Evolutionary conservation across 108 stramenopile genomes (phyloP).

Genomic region (Phaeodactylum tricornutum): DNA sequence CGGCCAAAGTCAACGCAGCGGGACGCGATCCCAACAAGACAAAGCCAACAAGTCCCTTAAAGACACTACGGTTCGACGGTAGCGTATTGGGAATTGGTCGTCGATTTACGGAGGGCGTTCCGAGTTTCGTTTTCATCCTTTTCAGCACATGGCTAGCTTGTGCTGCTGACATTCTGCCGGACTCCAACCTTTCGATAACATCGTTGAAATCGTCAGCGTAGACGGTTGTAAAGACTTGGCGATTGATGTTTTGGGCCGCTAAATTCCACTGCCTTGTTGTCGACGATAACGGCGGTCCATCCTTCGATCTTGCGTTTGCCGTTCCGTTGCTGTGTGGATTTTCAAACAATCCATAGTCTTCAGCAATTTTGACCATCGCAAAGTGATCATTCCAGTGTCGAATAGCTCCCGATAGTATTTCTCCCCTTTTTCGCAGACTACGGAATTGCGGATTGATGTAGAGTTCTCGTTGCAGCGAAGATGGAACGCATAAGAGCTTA

Average conservation of each 20-base stretch:
- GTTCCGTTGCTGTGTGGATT: slow-evolving; percentile 1
- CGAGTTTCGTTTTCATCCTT: slow-evolving; percentile 21
- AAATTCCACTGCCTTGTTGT: slow-evolving; percentile 32
- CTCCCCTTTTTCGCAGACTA: slow-evolving; percentile 42
- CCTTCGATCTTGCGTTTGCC: slow-evolving; percentile 12
- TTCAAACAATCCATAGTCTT: background rate
- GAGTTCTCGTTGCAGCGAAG: slow-evolving; percentile 46
- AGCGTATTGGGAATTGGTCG: slow-evolving; percentile 68
- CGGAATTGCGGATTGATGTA: slow-evolving; percentile 62
- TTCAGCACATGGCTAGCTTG: slow-evolving; percentile 40
- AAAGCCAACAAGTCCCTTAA: slow-evolving; percentile 46
- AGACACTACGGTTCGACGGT: slow-evolving; percentile 65
- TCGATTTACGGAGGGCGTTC: slow-evolving; percentile 47
- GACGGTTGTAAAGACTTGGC: slow-evolving; percentile 60
- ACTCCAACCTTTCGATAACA: slow-evolving; percentile 38
- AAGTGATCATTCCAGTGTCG: slow-evolving; percentile 39
- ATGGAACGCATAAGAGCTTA: slow-evolving; percentile 47
- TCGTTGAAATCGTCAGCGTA: slow-evolving; percentile 51
- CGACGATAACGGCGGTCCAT: no score
- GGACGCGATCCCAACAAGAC: slow-evolving; percentile 59
- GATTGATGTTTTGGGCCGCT: slow-evolving; percentile 13
- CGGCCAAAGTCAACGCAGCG: slow-evolving; percentile 49
- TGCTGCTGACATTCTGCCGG: slow-evolving; percentile 29
- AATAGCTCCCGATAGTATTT: slow-evolving; percentile 49
- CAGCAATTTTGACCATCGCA: background rate